Base-by-base conservation (phyloP, 768 basidiomycete species). In the Naganishia friedmannii region DNA sequence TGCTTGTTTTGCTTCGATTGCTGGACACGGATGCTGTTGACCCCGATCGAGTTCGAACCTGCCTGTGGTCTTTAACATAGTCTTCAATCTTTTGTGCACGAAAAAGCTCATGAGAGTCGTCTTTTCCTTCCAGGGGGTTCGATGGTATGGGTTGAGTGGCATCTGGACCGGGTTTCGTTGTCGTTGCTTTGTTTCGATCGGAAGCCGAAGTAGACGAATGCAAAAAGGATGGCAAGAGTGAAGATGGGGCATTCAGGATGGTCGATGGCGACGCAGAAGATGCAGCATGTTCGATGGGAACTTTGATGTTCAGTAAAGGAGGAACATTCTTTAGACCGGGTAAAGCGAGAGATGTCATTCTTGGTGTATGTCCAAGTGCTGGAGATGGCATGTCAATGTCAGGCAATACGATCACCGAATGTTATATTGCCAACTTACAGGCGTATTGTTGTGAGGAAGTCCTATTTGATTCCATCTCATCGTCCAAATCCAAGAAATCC, bases 401-500 rank as follows among this genome's bases (percentile, higher is more conserved):
- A 58, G 57, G 2, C 12, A 37, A 15, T 2, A 32, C 29, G 28
- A 17, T 7, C 3, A 29, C 15, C 29, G 15, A 17, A 29, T 29
- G 13, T 9, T 60, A 19, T 3, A 8, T 26, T 45, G 23, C 60
- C 53, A 6, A 63, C 46, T 55, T 67, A 66, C 26, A 55, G n/a
- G 37, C 34, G 32, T 53, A 15, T 6, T 21, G 63, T n/a, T 28
- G 29, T 56, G 34, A 51, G 13, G n/a, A 60, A 13, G 28, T 45
- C 39, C n/a, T 68, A 13, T 55, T 71, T 26, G 23, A 26, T 4
- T 29, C 60, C 37, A 15, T 23, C 3, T 68, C 21, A 29, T 88
- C 90, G 77, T 95, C 84, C 54, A 96, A 85, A 79, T 96, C 92
- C 65, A 96, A 83, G 75, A 90, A 92, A 55, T 94, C 92, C 1